These are phyloP conservation scores for Sporopachydermia lactativora DNA, from an alignment of 805 yeast species.

Conservation along the genomic window DNA sequence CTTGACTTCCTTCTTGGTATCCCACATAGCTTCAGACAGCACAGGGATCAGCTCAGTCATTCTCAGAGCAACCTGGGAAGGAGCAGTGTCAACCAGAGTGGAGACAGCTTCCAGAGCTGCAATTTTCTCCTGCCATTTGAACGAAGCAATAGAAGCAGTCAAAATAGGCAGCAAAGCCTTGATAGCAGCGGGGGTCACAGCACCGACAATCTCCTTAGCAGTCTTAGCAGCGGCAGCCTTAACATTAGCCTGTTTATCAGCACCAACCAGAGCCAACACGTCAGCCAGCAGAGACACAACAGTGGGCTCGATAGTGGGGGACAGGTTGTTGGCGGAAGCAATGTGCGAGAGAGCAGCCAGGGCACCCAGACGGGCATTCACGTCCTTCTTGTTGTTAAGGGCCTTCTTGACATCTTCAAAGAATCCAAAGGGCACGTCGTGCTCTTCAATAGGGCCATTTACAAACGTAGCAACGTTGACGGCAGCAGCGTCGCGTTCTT, in stretches of 20 bases:
- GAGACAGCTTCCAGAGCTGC: conserved; percentile 78
- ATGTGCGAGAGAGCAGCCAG: conserved; percentile 76
- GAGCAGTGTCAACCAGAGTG: conserved; percentile 84
- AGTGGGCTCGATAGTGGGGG: conserved; percentile 94
- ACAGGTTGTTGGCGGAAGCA: conserved; percentile 61
- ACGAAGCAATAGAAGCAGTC: conserved; percentile 51
- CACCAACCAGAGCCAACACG: conserved; percentile 70
- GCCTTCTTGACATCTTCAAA: conserved; percentile 64
- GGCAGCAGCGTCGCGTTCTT: conserved; percentile 76
- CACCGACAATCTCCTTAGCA: conserved; percentile 59
- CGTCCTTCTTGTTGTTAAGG: conserved; percentile 68
- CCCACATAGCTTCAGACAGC: conserved; percentile 99
- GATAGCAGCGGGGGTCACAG: conserved; percentile 87
- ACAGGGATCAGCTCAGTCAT: conserved; percentile 99
- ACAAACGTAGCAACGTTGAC: conserved; percentile 82
- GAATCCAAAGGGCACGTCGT: conserved; percentile 89
- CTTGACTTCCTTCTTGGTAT: conserved; percentile 97
- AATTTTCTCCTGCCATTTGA: conserved; percentile 96
- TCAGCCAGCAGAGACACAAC: conserved; percentile 62
- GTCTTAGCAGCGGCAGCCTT: conserved; percentile 66
- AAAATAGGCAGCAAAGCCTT: conserved; percentile 80
- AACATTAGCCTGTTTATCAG: conserved; percentile 70
- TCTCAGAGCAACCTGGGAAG: conserved; percentile 92
- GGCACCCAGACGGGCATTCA: conserved; percentile 53
- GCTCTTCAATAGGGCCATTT: conserved; percentile 95